Conservation (phyloP, 164 flowering plant genomes). For the Stephania cephalantha region DNA sequence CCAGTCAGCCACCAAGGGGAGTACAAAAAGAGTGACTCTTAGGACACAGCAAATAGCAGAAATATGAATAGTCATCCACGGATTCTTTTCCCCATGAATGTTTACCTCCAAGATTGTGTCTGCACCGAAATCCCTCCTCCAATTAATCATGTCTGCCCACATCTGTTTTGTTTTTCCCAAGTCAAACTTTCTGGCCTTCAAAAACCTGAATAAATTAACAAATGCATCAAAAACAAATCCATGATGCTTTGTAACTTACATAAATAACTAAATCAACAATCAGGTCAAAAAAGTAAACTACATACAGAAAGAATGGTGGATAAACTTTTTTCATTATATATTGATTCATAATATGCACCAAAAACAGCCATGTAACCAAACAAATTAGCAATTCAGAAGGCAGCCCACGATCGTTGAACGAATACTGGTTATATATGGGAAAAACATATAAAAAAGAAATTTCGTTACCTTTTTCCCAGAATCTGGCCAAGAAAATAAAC, state of each 20-base stretch:
- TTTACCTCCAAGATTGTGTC: slow-evolving; percentile 72
- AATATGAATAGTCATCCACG: neutral
- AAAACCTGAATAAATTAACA: slow-evolving; percentile 44
- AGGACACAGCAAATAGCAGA: neutral
- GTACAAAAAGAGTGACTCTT: neutral
- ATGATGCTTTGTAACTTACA: neutral
- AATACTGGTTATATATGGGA: neutral
- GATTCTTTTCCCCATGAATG: slow-evolving; percentile 5
- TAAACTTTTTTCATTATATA: too few species aligned
- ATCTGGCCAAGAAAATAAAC: too few species aligned
- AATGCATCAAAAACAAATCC: neutral
- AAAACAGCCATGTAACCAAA: neutral
- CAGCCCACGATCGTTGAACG: neutral
- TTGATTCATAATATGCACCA: neutral
- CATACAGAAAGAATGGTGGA: neutral
- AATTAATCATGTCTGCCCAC: slow-evolving; percentile 87
- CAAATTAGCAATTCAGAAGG: neutral
- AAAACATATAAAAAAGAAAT: too few species aligned
- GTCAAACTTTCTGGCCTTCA: slow-evolving; percentile 87
- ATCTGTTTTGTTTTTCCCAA: slow-evolving; percentile 82
- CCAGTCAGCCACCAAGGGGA: neutral
- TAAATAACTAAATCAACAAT: neutral
- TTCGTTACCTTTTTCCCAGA: too few species aligned
- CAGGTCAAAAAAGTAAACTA: neutral
- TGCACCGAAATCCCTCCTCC: slow-evolving; percentile 86